Percentiles rank a stretch among this genome's conserved stretches.
These are phyloP conservation scores for Metarhizium humberi DNA, from an alignment of 2,329 filamentous ascomycete genomes.

Conservation along the genomic window DNA sequence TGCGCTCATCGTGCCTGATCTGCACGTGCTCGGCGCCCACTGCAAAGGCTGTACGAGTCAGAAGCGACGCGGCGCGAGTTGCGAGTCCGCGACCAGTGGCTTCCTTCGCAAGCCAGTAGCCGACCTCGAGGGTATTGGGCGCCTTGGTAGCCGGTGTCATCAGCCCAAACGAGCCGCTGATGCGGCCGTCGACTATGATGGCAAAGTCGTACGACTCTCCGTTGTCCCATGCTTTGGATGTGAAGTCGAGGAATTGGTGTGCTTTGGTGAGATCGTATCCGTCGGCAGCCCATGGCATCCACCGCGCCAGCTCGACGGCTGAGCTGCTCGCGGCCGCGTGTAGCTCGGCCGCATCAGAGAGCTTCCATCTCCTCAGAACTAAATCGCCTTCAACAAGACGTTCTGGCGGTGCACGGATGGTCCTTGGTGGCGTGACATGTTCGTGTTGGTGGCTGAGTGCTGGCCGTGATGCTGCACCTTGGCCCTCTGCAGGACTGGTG, in stretches of 20 bases:
- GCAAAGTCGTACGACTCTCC: conserved; percentile 9
- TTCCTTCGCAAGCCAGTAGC: conserved; percentile 12
- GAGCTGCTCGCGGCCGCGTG: conserved; percentile 7
- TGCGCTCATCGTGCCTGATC: conserved; percentile 8
- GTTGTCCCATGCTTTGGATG: conserved; percentile 4
- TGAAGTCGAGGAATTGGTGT: conserved; percentile 3
- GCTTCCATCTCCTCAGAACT: conserved; percentile 9
- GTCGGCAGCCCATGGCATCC: conserved; percentile 12
- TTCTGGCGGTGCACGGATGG: conserved; percentile 2
- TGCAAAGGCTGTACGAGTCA: conserved; percentile 8
- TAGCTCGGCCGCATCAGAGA: conserved; percentile 4
- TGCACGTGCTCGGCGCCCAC: conserved; percentile 9
- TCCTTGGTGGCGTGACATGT: neutral
- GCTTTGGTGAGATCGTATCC: conserved; percentile 8
- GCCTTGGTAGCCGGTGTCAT: conserved; percentile 1
- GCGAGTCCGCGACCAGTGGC: conserved; percentile 11
- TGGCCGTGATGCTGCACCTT: neutral
- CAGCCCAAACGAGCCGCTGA: conserved; percentile 9
- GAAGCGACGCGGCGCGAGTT: conserved; percentile 7
- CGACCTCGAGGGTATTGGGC: conserved; percentile 6
- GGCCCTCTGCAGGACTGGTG: no score
- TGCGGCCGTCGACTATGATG: conserved; percentile 3
- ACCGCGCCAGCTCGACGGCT: conserved; percentile 8
- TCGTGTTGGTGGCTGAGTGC: neutral
- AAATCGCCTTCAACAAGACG: conserved; percentile 9